Evolutionary conservation across 371 early-diverging fungal species (phyloP).

Genomic region (Rhizopus delemar): DNA sequence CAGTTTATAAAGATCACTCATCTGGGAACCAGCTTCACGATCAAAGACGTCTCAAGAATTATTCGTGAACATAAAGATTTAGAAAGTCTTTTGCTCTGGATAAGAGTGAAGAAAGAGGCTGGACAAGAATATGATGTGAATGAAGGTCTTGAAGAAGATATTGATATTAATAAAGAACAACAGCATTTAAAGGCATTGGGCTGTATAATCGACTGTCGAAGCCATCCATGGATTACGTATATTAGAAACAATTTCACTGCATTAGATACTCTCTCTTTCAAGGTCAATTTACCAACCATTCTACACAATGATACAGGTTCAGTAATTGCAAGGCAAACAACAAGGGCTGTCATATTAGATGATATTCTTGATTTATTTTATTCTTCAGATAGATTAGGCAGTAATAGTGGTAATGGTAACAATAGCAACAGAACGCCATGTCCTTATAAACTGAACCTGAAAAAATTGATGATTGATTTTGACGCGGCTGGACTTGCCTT

Average conservation of each 20-base stretch:
- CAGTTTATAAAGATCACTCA: background rate
- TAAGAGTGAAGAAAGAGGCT: background rate
- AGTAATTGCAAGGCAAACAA: background rate
- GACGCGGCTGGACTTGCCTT: background rate
- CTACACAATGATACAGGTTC: background rate
- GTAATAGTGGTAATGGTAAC: no score
- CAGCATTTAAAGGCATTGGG: background rate
- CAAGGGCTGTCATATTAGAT: constrained; percentile 1
- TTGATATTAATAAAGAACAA: background rate
- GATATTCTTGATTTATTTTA: background rate
- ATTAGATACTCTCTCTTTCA: background rate
- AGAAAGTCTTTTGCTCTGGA: background rate
- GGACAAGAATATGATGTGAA: background rate
- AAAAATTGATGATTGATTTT: background rate
- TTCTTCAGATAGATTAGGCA: background rate
- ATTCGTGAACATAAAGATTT: background rate
- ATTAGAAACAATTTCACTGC: background rate
- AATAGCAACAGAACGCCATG: background rate
- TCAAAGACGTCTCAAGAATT: background rate
- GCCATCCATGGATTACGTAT: background rate
- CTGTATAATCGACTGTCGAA: background rate
- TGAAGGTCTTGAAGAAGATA: no score
- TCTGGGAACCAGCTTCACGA: background rate
- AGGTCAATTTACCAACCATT: background rate
- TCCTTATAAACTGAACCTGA: background rate